Evolutionary conservation across 1,284 basidiomycete genomes (phyloP), one percentile per base, ranked within the genome.

Genomic region (Apiotrichum gamsii): DNA sequence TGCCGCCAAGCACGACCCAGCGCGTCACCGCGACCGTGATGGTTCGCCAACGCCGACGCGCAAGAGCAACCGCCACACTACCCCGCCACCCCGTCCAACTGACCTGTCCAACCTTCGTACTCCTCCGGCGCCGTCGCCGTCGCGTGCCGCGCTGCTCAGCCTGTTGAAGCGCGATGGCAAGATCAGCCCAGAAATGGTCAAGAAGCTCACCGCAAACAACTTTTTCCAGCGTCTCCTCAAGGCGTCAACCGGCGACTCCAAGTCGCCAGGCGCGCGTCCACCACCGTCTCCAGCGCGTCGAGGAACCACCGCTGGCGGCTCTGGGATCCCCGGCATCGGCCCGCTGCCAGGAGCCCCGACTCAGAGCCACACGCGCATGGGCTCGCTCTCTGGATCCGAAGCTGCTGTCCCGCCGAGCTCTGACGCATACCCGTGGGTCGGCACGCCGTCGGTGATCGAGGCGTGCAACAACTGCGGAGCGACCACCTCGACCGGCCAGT

Each of bases 381-480:
- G 8, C 25, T 6, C 25, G 25, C 6, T 28, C 8, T n/a, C n/a
- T n/a, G n/a, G n/a, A n/a, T n/a, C n/a, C n/a, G n/a, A n/a, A n/a
- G n/a, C n/a, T n/a, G 25, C 25, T 28, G 25, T 28, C 11, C 25
- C 25, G 11, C 40, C 40, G 2, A 28, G 25, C 25, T 28, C 25
- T 6, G 25, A 28, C 25, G 25, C 25, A 6, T 28, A 28, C 1
- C 35, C 43, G 0, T 45, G 44, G 44, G 36, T 30, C 3, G 28
- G 25, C 6, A 47, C 45, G 3, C 37, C 47, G 8, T 19, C 35
- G 2, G n/a, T 30, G 2, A 23, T 20, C 8, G 39, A 51, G 14
- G 39, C 40, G 14, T 72, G 70, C 48, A 61, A 55, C 52, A 69
- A 72, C 52, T 72, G 70, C 45, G 61, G 61, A 21, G 58, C 62